A percentile compares a stretch with the other conserved stretches of the same genome.
These are phyloP conservation scores for Penicillium nordicum DNA, from an alignment of 2,329 filamentous ascomycete genomes.

Conservation along the genomic window DNA sequence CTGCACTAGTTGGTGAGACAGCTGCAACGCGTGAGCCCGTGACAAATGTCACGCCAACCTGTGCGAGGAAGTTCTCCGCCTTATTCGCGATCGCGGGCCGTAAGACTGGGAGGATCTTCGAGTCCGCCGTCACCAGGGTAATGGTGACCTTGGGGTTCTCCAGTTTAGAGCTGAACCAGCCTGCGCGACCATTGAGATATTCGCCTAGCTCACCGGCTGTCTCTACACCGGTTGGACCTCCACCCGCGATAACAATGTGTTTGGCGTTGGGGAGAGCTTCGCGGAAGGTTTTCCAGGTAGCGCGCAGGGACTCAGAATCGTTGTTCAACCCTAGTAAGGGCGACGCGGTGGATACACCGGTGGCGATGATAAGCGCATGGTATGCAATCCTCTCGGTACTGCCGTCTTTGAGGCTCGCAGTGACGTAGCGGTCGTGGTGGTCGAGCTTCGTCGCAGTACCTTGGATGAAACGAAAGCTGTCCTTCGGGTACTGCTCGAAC, in stretches of 20 bases:
- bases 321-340: constrained; percentile 43
- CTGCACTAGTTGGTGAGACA: constrained; percentile 32
- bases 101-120: constrained; percentile 43
- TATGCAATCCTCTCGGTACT: constrained; percentile 30
- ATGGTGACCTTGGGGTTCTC: constrained; percentile 40
- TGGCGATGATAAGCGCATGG: constrained; percentile 50
- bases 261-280: constrained; percentile 39
- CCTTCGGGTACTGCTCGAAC: constrained; percentile 42
- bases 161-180: constrained; percentile 33
- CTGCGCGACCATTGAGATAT: constrained; percentile 48
- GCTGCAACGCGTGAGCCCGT: constrained; percentile 40
- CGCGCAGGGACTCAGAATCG: constrained; percentile 33
- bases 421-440: constrained; percentile 28
- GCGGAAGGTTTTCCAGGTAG: constrained; percentile 42
- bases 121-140: constrained; percentile 42
- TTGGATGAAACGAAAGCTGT: constrained; percentile 44
- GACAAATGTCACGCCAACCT: constrained; percentile 49
- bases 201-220: constrained; percentile 52
- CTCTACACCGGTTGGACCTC: constrained; percentile 41
- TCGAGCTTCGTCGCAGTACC: constrained; percentile 34
- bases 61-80: constrained; percentile 43
- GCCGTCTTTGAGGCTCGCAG: constrained; percentile 16
- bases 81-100: constrained; percentile 26
- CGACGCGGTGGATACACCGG: constrained; percentile 47
- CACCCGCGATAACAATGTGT: constrained; percentile 41